These are phyloP conservation scores for Boletus patriciae DNA, from an alignment of 768 basidiomycete genomes.

Conservation along the genomic window DNA sequence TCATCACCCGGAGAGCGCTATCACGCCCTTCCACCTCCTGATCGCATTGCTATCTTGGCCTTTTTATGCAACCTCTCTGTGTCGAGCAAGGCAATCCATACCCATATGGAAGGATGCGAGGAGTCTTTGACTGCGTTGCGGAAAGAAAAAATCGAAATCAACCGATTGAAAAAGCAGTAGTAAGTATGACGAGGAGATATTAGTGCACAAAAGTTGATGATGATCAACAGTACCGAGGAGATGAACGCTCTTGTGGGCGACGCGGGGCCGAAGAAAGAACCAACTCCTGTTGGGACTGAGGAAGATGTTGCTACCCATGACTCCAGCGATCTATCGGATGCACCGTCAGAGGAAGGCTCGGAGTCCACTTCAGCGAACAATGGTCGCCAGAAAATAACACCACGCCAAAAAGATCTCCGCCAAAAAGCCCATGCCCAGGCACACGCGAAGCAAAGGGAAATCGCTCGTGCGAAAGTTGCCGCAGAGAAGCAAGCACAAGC, in stretches of 20 bases:
- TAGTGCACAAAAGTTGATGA: conserved; percentile 15
- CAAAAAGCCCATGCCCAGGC: conserved; percentile 53
- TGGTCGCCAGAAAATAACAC: conserved; percentile 42
- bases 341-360: conserved; percentile 58
- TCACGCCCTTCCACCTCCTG: conserved; percentile 64
- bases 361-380: conserved; percentile 53
- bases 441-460: conserved; percentile 79
- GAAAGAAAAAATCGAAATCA: conserved; percentile 95
- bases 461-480: conserved; percentile 72
- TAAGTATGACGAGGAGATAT: conserved; percentile 43
- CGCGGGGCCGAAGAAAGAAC: conserved; percentile 46
- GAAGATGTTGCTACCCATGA: conserved; percentile 65
- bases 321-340: conserved; percentile 72
- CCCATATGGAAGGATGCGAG: conserved; percentile 89
- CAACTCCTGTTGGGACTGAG: conserved; percentile 39
- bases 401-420: conserved; percentile 53
- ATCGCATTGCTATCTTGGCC: conserved; percentile 81
- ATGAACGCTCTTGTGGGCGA: conserved; percentile 66
- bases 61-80: conserved; percentile 90
- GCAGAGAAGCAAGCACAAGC: conserved; percentile 79
- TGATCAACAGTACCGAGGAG: conserved; percentile 59
- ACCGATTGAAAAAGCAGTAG: conserved; percentile 86
- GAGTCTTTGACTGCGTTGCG: conserved; percentile 86
- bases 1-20: conserved; percentile 71
- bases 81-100: conserved; percentile 85